Evolutionary conservation across 345 rosid species (phyloP).

Genomic region (Firmiana major): DNA sequence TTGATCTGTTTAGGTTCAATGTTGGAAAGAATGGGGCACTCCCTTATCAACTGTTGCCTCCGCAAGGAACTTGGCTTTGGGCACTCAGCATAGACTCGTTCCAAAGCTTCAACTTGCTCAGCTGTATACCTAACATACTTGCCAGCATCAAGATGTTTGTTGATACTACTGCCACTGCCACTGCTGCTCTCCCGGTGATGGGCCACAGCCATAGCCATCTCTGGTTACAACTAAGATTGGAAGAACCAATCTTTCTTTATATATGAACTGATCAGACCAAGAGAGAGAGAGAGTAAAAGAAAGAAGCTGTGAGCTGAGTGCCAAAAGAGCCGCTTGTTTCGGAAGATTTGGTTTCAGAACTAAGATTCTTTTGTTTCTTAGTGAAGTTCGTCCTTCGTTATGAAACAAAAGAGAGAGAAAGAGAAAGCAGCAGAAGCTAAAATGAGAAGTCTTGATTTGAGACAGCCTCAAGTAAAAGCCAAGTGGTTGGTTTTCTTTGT

Average conservation of each 20-base stretch:
- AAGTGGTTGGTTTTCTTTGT: constrained; percentile 12
- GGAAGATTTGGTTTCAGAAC: constrained; percentile 21
- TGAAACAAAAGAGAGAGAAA: not conserved
- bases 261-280: constrained; percentile 9
- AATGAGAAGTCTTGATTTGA: constrained; percentile 2
- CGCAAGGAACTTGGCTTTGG: constrained; percentile 97
- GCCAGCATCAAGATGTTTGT: constrained; percentile 72
- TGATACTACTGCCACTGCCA: constrained; percentile 85
- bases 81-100: constrained; percentile 93
- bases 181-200: constrained; percentile 74
- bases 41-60: constrained; percentile 93
- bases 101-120: constrained; percentile 98
- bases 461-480: constrained; percentile 19
- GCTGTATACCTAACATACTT: constrained; percentile 96
- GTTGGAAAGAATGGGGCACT: constrained; percentile 90
- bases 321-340: constrained; percentile 15
- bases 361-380: constrained; percentile 23
- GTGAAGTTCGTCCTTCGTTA: constrained; percentile 44
- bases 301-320: constrained; percentile 8
- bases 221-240: constrained; percentile 14
- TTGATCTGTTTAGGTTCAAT: constrained; percentile 99
- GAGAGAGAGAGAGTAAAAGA: not conserved
- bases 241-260: constrained; percentile 14
- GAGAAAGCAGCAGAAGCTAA: not conserved
- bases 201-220: constrained; percentile 66